Evolutionary conservation across 2,329 filamentous ascomycete genomes (phyloP), one percentile per base, ranked within the genome.

Genomic region (Coniochaeta sp.): DNA sequence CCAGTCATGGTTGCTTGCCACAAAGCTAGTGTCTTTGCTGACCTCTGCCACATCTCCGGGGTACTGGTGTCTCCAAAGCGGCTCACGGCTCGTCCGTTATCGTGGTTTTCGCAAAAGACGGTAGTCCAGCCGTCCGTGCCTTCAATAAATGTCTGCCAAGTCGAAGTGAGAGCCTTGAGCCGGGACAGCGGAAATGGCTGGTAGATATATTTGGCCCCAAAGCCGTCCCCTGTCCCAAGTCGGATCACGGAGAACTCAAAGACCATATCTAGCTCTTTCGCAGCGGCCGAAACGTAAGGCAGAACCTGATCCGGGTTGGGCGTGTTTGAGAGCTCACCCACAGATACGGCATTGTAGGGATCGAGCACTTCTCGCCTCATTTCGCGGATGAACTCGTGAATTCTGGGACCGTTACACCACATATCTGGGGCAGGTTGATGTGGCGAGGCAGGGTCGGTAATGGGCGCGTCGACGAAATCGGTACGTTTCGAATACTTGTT

Each of bases 401-500:
- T 83, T 1, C 82, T 74, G 0, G 86, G 86, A 0, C 86, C 86
- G 58, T 84, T 87, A 68, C 79, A 83, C 73, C 78, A 87, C 72
- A 81, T 76, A 62, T 77, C 73, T 6, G 71, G 75, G 1, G 74
- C 80, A 0, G 81, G 77, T 61, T 78, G 78, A 60, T 73, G 69
- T 0, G 71, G 66, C 26, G 65, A 74, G 1, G 55, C 65, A 12
- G 70, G 74, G 59, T 78, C 76, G 3, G 70, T 76, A 59, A 81
- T 66, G 1, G 77, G 74, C 0, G 77, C 81, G 60, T 87, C 81
- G 3, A 83, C 79, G 60, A 84, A 84, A 0, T 77, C 76, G 7
- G 80, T 80, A 1, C 80, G 77, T 65, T 89, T 89, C 62, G 80
- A 84, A 66, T 88, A 87, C 66, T 86, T 82, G 67, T 89, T 88